phyloP scores from a whole-genome alignment of 2,329 filamentous ascomycete species.

The Fusarium caatingaense region DNA sequence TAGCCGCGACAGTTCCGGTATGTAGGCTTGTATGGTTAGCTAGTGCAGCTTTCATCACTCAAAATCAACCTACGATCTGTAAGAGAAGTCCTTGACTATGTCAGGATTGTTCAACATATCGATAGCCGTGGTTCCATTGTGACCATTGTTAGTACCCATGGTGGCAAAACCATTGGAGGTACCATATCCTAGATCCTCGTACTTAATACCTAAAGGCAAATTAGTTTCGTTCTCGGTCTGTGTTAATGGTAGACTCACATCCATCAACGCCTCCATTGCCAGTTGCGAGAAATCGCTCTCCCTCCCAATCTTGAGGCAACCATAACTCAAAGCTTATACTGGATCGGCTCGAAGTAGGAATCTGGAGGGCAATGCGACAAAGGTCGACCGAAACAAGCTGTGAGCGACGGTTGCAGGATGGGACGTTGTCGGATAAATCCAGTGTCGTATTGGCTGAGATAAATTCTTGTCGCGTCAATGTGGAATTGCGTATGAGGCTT shows the following conservation, averaged over 20 bases:
- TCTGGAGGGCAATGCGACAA: constrained; percentile 15
- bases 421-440: constrained; percentile 5
- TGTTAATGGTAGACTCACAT: constrained; percentile 46
- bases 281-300: constrained; percentile 57
- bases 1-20: neutral
- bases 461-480: constrained; percentile 22
- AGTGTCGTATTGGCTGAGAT: constrained; percentile 2
- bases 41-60: too few species aligned
- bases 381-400: constrained; percentile 12
- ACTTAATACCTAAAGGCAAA: constrained; percentile 52
- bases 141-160: constrained; percentile 62
- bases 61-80: constrained; percentile 29
- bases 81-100: constrained; percentile 53
- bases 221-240: neutral
- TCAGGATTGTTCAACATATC: constrained; percentile 51
- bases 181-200: constrained; percentile 53
- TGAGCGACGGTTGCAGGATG: constrained; percentile 19
- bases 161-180: constrained; percentile 56
- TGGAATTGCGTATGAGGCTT: constrained; percentile 6
- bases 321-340: constrained; percentile 56
- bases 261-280: constrained; percentile 62
- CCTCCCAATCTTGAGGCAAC: constrained; percentile 59
- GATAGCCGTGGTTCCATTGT: constrained; percentile 54
- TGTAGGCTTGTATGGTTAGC: neutral
- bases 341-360: constrained; percentile 21